Conservation (phyloP, 2,329 filamentous ascomycete species). For the Talaromyces amestolkiae region DNA sequence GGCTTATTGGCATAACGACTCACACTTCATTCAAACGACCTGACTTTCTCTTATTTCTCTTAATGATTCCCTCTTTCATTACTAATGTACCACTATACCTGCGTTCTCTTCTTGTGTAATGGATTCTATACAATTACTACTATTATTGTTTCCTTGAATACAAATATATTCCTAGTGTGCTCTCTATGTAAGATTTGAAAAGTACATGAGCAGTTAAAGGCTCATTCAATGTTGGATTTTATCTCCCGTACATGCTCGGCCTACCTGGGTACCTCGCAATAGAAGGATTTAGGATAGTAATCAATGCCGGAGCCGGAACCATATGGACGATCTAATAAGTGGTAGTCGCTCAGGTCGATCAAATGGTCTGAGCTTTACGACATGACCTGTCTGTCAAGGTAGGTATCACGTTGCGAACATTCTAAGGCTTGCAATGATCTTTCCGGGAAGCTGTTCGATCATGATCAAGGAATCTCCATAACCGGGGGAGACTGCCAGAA, state of each 20-base stretch:
- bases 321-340: background rate
- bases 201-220: background rate
- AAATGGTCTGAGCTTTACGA: background rate
- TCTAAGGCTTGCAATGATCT: background rate
- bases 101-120: conserved; percentile 13
- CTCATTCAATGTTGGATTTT: background rate
- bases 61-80: conserved; percentile 19
- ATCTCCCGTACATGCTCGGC: background rate
- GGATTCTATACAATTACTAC: conserved; percentile 1
- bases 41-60: background rate
- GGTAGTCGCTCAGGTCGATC: background rate
- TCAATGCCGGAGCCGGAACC: background rate
- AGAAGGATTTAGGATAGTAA: background rate
- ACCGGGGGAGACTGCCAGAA: background rate
- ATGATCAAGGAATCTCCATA: background rate
- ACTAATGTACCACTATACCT: conserved; percentile 18
- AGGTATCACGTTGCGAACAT: background rate
- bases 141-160: background rate
- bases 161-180: background rate
- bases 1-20: conserved; percentile 12
- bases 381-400: background rate
- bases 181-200: background rate
- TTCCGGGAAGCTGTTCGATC: background rate
- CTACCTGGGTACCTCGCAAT: background rate
- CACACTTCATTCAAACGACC: conserved; percentile 10